Conservation (phyloP, 2,329 filamentous ascomycete genomes). For the Claviceps lovelessii region DNA sequence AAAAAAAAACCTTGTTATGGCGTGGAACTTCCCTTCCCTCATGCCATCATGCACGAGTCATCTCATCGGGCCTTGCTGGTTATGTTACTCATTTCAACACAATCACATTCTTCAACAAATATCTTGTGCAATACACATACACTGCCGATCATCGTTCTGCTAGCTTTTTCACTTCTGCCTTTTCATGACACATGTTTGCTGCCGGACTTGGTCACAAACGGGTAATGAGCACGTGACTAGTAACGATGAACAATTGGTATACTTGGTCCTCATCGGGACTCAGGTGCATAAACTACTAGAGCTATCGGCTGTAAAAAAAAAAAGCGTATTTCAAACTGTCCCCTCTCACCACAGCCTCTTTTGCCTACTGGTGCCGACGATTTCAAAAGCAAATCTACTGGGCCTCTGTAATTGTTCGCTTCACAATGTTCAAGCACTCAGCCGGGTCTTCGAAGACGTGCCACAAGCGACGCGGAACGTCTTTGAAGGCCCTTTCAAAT, state of each 20-base stretch:
- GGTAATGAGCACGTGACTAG: not conserved
- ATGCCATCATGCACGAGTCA: not conserved
- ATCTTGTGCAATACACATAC: not conserved
- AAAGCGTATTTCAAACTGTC: not conserved
- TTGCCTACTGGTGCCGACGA: not conserved
- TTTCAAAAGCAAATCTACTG: not conserved
- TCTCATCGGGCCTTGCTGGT: not conserved
- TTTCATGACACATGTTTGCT: too few relatives aligned
- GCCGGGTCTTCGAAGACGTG: conserved; percentile 65
- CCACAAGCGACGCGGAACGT: conserved; percentile 58
- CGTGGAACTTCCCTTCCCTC: not conserved
- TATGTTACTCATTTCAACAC: not conserved
- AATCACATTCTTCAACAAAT: not conserved
- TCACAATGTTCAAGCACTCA: conserved; percentile 37
- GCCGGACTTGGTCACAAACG: too few relatives aligned
- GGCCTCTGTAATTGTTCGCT: conserved; percentile 7
- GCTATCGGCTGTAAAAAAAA: not conserved
- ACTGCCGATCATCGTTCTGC: not conserved
- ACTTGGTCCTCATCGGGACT: not conserved
- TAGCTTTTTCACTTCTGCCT: not conserved
- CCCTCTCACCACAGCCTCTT: not conserved
- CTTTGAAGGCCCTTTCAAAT: conserved; percentile 72
- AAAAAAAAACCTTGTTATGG: not conserved
- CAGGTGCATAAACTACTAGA: not conserved
- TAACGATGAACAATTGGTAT: not conserved